phyloP scores from a whole-genome alignment of 257 asterid species.

The Verbascum thapsus region DNA sequence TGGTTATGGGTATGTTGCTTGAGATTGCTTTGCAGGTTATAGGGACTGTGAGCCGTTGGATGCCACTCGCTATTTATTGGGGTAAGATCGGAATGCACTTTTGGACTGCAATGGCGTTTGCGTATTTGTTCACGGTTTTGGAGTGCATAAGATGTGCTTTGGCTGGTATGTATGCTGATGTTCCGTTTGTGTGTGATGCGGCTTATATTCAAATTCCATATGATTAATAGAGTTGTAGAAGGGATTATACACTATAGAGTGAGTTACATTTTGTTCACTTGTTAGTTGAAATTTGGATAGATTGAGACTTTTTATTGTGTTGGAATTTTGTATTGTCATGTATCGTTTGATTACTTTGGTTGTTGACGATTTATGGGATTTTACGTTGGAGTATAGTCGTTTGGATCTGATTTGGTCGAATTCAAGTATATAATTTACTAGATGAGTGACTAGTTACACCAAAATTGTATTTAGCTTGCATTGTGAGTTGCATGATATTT shows the following conservation, averaged over 20 bases:
- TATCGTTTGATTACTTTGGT: neutral
- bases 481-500: no score
- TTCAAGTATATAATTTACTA: no score
- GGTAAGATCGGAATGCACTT: slow-evolving; percentile 90
- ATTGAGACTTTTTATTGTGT: no score
- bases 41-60: slow-evolving; percentile 85
- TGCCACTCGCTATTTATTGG: slow-evolving; percentile 77
- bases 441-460: no score
- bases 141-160: slow-evolving; percentile 82
- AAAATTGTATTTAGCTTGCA: no score
- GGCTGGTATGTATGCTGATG: slow-evolving; percentile 84
- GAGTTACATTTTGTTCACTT: neutral
- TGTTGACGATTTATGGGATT: neutral
- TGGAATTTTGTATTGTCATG: neutral
- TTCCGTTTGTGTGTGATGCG: slow-evolving; percentile 89
- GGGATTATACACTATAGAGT: neutral
- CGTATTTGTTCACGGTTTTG: slow-evolving; percentile 74
- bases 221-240: slow-evolving; percentile 39
- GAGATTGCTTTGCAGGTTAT: slow-evolving; percentile 85
- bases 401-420: no score
- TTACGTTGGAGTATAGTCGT: no score
- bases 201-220: slow-evolving; percentile 91
- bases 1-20: slow-evolving; percentile 85
- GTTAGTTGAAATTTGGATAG: no score
- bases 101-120: slow-evolving; percentile 76